Evolutionary conservation across 1,284 basidiomycete genomes (phyloP), one percentile per base, ranked within the genome.

Genomic region (Anthracocystis walkeri): DNA sequence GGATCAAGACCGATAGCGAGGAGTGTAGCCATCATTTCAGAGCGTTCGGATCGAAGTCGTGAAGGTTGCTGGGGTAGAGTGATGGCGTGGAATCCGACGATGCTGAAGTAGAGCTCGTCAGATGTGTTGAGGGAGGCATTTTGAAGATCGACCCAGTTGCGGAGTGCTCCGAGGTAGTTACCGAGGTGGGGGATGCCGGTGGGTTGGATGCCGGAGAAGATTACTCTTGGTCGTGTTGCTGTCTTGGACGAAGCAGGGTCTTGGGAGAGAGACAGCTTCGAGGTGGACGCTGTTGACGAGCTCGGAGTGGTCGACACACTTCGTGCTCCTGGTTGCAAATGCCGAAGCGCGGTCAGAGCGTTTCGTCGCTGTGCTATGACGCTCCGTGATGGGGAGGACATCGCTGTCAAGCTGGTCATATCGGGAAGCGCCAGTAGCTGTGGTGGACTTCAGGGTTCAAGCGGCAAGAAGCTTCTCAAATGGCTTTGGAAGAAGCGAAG

Each of bases 181-280:
- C 95, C 95, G 78, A 97, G 88, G 87, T 95, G 94, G 49, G 93
- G 92, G 4, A 92, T 90, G 0, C 94, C 93, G 7, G 92, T 94
- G 0, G 92, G 91, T 80, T 92, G 92, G 42, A 93, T 94, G 8
- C 92, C 93, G 7, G 92, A 93, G 82, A 94, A 91, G 45, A 94
- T 87, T 48, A 91, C 74, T 18, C 54, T 57, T 51, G 65, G 58
- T 7, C 51, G 48, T 7, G 50, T 10, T 4, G 58, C 4, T 7
- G 38, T 38, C 50, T 45, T 29, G 16, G 44, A 16, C 11, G 31
- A 46, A 5, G 25, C 11, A 18, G 51, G 29, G 11, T n/a, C 25
- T 12, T 33, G 4, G n/a, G 49, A 11, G 14, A 5, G 53, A 33
- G 50, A 48, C 5, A 48, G 41, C 44, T 51, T 49, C n/a, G 51